Evolutionary conservation across 2,329 filamentous ascomycete genomes (phyloP).

Genomic region (Fusarium devonianum): DNA sequence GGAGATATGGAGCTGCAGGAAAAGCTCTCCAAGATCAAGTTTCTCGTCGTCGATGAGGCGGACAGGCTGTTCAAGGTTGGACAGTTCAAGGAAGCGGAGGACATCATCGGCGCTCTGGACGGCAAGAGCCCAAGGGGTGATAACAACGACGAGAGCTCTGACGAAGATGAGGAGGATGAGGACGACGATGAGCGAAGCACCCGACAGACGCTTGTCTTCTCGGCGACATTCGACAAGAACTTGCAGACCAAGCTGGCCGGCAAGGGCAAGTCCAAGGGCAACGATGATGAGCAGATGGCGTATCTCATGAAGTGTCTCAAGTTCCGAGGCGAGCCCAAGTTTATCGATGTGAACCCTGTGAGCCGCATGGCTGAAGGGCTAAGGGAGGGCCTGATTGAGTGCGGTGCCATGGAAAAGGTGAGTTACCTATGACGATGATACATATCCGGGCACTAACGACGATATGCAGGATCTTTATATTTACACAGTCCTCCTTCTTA

Average conservation of each 20-base stretch:
- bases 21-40: constrained; percentile 76
- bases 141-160: constrained; percentile 59
- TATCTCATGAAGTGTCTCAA: constrained; percentile 90
- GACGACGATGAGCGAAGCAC: constrained; percentile 47
- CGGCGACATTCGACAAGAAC: constrained; percentile 91
- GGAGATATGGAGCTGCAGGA: constrained; percentile 72
- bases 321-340: constrained; percentile 86
- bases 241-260: constrained; percentile 90
- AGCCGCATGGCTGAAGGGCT: constrained; percentile 87
- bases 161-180: constrained; percentile 57
- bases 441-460: constrained; percentile 11
- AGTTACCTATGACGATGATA: constrained; percentile 12
- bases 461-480: constrained; percentile 79
- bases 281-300: constrained; percentile 84
- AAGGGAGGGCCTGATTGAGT: constrained; percentile 91
- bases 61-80: constrained; percentile 91
- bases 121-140: constrained; percentile 70
- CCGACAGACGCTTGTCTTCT: constrained; percentile 93
- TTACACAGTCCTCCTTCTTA: constrained; percentile 84
- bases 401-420: constrained; percentile 90
- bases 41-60: constrained; percentile 92
- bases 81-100: constrained; percentile 92
- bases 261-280: constrained; percentile 66
- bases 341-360: constrained; percentile 89
- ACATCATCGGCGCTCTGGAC: constrained; percentile 85